Conservation (phyloP, 2,329 filamentous ascomycete genomes). For the Colletotrichum karsti region DNA sequence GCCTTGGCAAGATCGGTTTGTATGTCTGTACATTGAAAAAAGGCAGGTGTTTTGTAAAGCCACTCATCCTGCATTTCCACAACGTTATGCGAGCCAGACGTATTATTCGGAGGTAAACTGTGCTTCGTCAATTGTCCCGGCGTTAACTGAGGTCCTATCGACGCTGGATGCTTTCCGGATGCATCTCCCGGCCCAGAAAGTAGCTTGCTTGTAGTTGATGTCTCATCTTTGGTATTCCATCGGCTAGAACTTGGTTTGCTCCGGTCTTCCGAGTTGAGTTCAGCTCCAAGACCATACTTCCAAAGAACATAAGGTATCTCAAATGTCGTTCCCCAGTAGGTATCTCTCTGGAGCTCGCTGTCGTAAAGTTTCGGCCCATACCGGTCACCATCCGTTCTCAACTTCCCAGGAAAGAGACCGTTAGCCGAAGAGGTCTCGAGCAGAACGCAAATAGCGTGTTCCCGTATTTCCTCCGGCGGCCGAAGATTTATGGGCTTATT, state of each 20-base stretch:
- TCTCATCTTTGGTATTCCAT: too few relatives aligned
- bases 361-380: neutral
- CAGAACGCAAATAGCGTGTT: neutral
- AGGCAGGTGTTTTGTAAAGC: neutral
- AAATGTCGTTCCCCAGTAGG: neutral
- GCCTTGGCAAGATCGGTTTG: too few relatives aligned
- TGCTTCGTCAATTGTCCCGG: neutral
- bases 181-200: too few relatives aligned
- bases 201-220: too few relatives aligned
- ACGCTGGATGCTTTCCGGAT: too few relatives aligned
- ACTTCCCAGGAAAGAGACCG: neutral
- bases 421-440: neutral
- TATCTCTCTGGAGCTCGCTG: neutral
- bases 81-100: neutral
- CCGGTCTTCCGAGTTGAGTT: too few relatives aligned
- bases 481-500: neutral
- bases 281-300: neutral
- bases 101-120: neutral
- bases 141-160: too few relatives aligned
- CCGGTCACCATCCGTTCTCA: neutral
- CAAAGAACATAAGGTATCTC: neutral
- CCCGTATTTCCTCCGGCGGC: neutral
- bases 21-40: too few relatives aligned
- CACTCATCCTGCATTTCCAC: neutral
- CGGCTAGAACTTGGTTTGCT: too few relatives aligned